Base-by-base conservation (phyloP, 345 rosid species). In the Triadica sebifera region DNA sequence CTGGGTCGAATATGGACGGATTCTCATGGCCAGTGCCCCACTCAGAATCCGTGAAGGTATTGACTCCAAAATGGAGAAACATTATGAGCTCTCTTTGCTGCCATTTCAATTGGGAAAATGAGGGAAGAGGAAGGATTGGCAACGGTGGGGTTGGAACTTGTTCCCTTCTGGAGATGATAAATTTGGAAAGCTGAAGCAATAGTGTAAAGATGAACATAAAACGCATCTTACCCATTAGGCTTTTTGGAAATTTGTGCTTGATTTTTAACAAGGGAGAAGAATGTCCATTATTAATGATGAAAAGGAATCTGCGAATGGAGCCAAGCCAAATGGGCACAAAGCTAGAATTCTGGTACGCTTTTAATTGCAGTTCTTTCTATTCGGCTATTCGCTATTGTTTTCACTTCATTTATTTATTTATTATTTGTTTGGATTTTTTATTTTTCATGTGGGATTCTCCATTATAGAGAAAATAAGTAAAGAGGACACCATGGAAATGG, bases 11-110 rank as follows among this genome's bases (percentile, higher is more conserved):
- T 45, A 89, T 74, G 9, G 74, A 57, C 0, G 93, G 96, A 78
- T 75, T 86, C 45, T 89, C 96, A 0, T 79, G 73, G n/a, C 96
- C 93, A 5, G 89, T 91, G 9, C 96, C 93, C 96, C 90, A 72
- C 70, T 91, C 96, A 17, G 87, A 81, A 75, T 85, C 83, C 0
- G 96, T 91, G 90, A 89, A 91, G 1, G 96, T 91, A 82, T 91
- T 91, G 81, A 89, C 90, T 0, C 93, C 96, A 8, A 91, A 91
- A 78, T 91, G 96, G 64, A 91, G 84, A 81, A 91, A 87, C 91
- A 91, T 87, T 66, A 91, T 89, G 75, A 91, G 25, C 70, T 91
- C 96, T 19, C 91, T 79, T 68, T 86, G 86, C 37, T 91, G 96
- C 96, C 96, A 91, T 86, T 89, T 79, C 46, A 91, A 74, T 50